Conservation (phyloP, 192 early-diverging fungal genomes). For the Chytriomyces hyalinus region DNA sequence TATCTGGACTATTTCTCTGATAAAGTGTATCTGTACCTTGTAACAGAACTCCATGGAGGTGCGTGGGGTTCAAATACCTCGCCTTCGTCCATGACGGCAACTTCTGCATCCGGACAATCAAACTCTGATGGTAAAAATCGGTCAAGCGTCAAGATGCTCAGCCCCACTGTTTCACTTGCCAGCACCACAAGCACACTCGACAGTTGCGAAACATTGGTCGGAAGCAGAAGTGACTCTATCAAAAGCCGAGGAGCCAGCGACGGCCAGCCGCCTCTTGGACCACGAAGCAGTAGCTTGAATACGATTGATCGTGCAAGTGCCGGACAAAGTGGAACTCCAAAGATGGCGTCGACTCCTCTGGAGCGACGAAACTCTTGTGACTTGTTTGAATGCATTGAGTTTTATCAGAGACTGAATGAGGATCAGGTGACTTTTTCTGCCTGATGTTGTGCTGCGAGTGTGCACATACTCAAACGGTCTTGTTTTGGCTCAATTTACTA, state of each 20-base stretch:
- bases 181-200: constrained; percentile 19
- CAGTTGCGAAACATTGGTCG: background rate
- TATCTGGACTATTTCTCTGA: constrained; percentile 58
- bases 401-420: constrained; percentile 67
- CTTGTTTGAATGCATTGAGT: constrained; percentile 80
- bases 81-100: background rate
- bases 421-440: constrained; percentile 15
- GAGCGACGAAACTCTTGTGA: constrained; percentile 58
- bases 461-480: background rate
- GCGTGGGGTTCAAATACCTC: constrained; percentile 34
- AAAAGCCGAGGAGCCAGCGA: no score
- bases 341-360: constrained; percentile 31
- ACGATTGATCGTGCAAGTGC: background rate
- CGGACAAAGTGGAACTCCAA: background rate
- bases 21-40: constrained; percentile 45
- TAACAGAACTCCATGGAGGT: constrained; percentile 58
- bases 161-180: constrained; percentile 2
- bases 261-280: no score
- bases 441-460: background rate
- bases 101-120: background rate
- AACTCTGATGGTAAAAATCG: background rate
- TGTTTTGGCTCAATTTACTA: constrained; percentile 7
- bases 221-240: background rate
- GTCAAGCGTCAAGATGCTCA: background rate
- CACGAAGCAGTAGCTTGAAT: background rate